These are phyloP conservation scores for Emmonsiellopsis sp. DNA, from an alignment of 2,329 filamentous ascomycete genomes.

Conservation along the genomic window DNA sequence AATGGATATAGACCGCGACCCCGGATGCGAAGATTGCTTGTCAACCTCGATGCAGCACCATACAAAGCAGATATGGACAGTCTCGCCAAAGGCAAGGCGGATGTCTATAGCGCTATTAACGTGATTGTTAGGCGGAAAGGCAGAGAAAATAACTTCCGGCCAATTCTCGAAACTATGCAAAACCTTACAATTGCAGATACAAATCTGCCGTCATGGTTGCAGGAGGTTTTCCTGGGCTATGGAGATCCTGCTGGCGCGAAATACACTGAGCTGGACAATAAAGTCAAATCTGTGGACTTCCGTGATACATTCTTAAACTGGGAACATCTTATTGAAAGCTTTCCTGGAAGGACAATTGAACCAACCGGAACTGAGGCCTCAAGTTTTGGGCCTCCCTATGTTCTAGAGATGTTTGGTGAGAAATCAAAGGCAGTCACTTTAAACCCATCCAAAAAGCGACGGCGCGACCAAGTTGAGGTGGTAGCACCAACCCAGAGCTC, in stretches of 20 bases:
- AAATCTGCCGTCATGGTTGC: constrained; percentile 80
- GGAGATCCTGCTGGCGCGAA: constrained; percentile 83
- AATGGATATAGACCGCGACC: constrained; percentile 55
- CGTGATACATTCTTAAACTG: constrained; percentile 92
- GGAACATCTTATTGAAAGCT: constrained; percentile 83
- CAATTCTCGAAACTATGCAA: constrained; percentile 84
- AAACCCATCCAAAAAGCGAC: constrained; percentile 75
- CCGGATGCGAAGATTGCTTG: constrained; percentile 59
- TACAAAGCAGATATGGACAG: constrained; percentile 69
- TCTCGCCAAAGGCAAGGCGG: constrained; percentile 56
- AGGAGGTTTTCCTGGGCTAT: constrained; percentile 96
- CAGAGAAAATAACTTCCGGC: constrained; percentile 94
- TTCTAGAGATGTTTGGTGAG: constrained; percentile 60
- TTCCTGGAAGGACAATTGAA: constrained; percentile 80
- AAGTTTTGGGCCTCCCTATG: constrained; percentile 79
- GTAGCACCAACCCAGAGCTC: constrained; percentile 55
- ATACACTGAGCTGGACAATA: constrained; percentile 73
- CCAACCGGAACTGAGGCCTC: constrained; percentile 61
- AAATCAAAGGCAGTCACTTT: constrained; percentile 41
- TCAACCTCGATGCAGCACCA: constrained; percentile 69
- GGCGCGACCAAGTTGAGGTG: constrained; percentile 65
- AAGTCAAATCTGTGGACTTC: constrained; percentile 73
- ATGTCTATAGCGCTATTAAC: constrained; percentile 79
- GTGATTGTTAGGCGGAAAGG: constrained; percentile 72
- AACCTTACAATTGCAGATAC: constrained; percentile 76